Base-by-base conservation (phyloP, 495 filamentous ascomycete genomes). In the Oidiodendron maius region DNA sequence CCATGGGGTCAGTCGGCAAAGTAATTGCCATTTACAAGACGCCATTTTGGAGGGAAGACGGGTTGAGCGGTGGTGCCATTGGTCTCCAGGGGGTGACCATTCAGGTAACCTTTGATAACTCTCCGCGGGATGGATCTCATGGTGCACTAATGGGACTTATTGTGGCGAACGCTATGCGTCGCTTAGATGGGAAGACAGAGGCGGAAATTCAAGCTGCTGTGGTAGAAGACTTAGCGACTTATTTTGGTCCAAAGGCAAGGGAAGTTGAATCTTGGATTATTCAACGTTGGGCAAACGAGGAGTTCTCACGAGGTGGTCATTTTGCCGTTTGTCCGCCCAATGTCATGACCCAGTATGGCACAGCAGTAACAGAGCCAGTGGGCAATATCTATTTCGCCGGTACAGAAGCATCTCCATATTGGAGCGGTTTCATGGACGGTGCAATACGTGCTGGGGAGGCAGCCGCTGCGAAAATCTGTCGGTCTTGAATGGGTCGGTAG, bases 371-470 rank as follows among this genome's bases (percentile, higher is more conserved):
- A 5, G 50, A 52, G 18, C 57, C 57, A 13, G 60, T 60, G 46
- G 53, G 57, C 0, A 56, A 65, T 46, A 17, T 72, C 12, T 71
- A 75, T 50, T 76, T 76, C 56, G 69, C 59, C 0, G 72, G 71
- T 2, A 68, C 69, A 5, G 72, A 75, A 57, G 68, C 60, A 22
- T 56, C 70, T 2, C 44, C 22, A 13, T 58, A 60, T 13, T 74
- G 70, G 69, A 63, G 58, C 44, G 71, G 71, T 12, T 71, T 69
- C 46, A 74, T 76, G 70, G 71, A 74, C 47, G 72, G 72, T 0
- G 71, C 71, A 3, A 47, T 74, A 12, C 36, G 61, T 6, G 59
- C 52, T 26, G 71, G 70, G 0, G 38, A 64, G 26, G 60, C 59
- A 39, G 70, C 55, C 2, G 71, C 62, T 3, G 47, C 47, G n/a